Percentiles rank a stretch among this genome's conserved stretches.
These are phyloP conservation scores for Trypanosomatidae sp. DNA, from an alignment of 208 protist genomes.

Conservation along the genomic window DNA sequence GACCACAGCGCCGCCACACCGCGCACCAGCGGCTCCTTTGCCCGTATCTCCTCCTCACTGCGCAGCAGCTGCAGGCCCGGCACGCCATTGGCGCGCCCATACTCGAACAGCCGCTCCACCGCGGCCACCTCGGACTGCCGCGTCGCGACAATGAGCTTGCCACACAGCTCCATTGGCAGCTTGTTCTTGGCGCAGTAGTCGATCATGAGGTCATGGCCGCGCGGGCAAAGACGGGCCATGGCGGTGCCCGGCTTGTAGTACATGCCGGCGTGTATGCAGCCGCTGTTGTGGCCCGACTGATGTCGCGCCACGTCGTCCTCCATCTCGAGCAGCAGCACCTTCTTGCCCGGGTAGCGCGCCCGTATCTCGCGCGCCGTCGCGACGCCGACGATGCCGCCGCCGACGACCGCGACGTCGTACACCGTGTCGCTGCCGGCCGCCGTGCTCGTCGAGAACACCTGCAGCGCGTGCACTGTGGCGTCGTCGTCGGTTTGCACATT, in stretches of 20 bases:
- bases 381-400: conserved; percentile 79
- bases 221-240: conserved; percentile 76
- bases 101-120: conserved; percentile 63
- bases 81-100: conserved; percentile 77
- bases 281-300: conserved; percentile 86
- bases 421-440: conserved; percentile 14
- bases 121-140: conserved; percentile 24
- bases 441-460: conserved; percentile 21
- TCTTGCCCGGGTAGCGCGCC: conserved; percentile 43
- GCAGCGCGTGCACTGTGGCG: conserved; percentile 15
- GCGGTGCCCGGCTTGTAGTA: conserved; percentile 73
- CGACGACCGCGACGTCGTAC: conserved; percentile 86
- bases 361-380: conserved; percentile 63
- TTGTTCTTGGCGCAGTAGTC: conserved; percentile 79
- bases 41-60: conserved; percentile 45
- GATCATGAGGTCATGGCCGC: conserved; percentile 73
- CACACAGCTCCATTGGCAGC: conserved; percentile 62
- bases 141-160: conserved; percentile 84
- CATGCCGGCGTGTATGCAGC: conserved; percentile 89
- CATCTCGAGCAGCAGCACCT: conserved; percentile 75
- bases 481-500: conserved; percentile 11
- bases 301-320: conserved; percentile 81
- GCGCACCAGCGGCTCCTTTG: conserved; percentile 54
- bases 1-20: conserved; percentile 73
- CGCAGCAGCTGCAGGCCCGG: conserved; percentile 49